These are phyloP conservation scores for Kitagawia praeruptora DNA, from an alignment of 129 eudicot genomes.

Conservation along the genomic window DNA sequence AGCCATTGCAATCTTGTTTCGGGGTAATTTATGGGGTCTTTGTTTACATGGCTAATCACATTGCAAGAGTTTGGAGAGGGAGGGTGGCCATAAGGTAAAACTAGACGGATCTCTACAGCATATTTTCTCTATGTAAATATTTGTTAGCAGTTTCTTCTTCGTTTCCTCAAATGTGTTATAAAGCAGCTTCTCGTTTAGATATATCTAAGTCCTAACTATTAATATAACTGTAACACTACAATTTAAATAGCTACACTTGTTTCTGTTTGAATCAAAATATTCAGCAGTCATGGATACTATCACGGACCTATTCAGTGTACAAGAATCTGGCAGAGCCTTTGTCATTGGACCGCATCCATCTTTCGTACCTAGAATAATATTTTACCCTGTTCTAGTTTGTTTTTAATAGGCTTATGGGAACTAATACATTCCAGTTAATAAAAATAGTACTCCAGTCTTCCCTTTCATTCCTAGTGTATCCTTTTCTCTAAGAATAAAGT, in stretches of 20 bases:
- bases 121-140: background rate
- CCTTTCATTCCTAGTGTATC: background rate
- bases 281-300: background rate
- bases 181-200: background rate
- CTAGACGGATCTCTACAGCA: background rate
- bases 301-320: background rate
- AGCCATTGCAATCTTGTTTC: conserved; percentile 17
- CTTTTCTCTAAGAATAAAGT: background rate
- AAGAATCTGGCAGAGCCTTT: background rate
- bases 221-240: background rate
- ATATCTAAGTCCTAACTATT: background rate
- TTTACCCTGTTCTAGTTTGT: background rate
- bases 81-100: conserved; percentile 8
- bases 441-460: conserved; percentile 5
- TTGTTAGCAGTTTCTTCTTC: background rate
- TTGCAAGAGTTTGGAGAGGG: conserved; percentile 6
- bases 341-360: background rate
- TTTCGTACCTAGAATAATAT: background rate
- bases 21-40: background rate
- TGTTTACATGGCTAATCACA: background rate
- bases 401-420: background rate
- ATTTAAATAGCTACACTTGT: background rate
- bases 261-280: background rate
- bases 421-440: background rate
- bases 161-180: background rate